Conservation (phyloP, 345 rosid genomes). For the Hirschfeldia incana region DNA sequence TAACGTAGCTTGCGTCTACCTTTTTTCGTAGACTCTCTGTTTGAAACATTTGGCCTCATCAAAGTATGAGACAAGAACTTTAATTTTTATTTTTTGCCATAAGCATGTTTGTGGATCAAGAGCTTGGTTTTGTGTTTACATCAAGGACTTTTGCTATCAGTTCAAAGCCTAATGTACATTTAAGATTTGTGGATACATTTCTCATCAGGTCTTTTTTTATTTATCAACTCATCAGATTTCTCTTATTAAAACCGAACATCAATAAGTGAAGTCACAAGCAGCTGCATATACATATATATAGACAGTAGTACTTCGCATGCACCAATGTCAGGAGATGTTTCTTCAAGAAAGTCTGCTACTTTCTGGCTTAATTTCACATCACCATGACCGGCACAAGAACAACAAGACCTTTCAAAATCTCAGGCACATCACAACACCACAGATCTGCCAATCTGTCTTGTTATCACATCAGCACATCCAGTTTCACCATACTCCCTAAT, state of each 20-base stretch:
- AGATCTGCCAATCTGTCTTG: no score
- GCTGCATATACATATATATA: slow-evolving; percentile 49
- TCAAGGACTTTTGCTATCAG: background rate
- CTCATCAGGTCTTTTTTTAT: no score
- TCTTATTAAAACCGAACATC: background rate
- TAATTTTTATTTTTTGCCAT: slow-evolving; percentile 11
- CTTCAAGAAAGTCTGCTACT: slow-evolving; percentile 49
- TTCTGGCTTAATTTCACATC: slow-evolving; percentile 47
- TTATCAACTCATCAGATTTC: background rate
- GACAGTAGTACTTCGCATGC: slow-evolving; percentile 53
- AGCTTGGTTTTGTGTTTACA: slow-evolving; percentile 13
- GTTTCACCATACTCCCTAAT: no score
- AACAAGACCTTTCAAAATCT: no score
- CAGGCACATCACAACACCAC: no score
- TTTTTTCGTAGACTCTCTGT: background rate
- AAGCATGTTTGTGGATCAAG: slow-evolving; percentile 15
- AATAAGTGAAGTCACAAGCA: slow-evolving; percentile 38
- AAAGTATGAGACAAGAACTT: background rate
- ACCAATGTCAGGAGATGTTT: slow-evolving; percentile 48
- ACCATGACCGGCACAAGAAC: no score
- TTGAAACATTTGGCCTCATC: slow-evolving; percentile 7
- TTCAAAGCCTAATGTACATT: background rate
- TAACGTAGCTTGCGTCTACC: slow-evolving; percentile 8
- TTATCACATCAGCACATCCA: no score
- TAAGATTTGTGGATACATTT: background rate